Evolutionary conservation across 805 yeast genomes (phyloP).

Genomic region (Yueomyces sinensis): DNA sequence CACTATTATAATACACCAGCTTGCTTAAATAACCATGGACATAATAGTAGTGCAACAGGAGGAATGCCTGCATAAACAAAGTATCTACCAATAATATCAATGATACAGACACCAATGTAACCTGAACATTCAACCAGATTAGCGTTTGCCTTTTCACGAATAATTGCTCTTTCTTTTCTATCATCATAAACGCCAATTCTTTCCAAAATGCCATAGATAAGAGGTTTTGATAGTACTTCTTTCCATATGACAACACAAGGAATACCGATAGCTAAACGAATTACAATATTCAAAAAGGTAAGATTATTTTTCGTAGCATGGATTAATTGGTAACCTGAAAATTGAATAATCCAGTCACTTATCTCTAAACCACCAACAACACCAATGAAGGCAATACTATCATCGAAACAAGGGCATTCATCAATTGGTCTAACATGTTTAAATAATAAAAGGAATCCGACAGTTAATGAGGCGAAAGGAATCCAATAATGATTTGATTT

Average conservation of each 20-base stretch:
- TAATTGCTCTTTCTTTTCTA: conserved; percentile 13
- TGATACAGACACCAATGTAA: conserved; percentile 50
- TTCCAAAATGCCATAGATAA: conserved; percentile 37
- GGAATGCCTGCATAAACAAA: conserved; percentile 77
- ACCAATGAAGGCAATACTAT: conserved; percentile 84
- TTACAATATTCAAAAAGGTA: conserved; percentile 18
- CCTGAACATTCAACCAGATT: conserved; percentile 29
- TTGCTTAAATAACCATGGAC: not conserved
- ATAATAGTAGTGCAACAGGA: conserved; percentile 29
- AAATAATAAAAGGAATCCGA: conserved; percentile 41
- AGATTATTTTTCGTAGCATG: conserved; percentile 9
- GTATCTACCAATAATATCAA: conserved; percentile 64
- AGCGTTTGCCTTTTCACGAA: conserved; percentile 13
- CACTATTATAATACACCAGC: not conserved
- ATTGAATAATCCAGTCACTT: conserved; percentile 37
- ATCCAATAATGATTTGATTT: conserved; percentile 12
- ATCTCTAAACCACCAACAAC: conserved; percentile 70
- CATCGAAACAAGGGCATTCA: conserved; percentile 93
- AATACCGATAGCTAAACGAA: conserved; percentile 50
- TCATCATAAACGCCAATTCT: conserved; percentile 12
- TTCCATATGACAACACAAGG: conserved; percentile 60
- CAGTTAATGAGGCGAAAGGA: conserved; percentile 27
- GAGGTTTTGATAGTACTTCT: conserved; percentile 46
- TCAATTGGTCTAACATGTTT: conserved; percentile 78
- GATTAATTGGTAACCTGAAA: conserved; percentile 3